phyloP scores from a whole-genome alignment of 176 grass and related monocot genomes.

The Lolium rigidum region DNA sequence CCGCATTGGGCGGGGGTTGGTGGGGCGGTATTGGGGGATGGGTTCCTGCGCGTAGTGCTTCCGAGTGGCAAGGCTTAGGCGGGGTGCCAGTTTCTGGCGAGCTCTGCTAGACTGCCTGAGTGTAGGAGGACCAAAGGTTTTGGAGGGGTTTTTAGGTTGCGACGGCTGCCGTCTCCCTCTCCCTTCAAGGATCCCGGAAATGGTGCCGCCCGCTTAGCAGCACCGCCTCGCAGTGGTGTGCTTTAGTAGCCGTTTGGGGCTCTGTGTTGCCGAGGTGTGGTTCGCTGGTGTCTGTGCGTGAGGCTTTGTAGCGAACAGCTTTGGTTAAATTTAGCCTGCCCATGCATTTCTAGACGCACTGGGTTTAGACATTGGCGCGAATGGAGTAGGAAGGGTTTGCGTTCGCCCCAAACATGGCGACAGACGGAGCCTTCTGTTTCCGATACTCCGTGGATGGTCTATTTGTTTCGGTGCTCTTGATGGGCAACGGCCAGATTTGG shows the following conservation, averaged over 20 bases:
- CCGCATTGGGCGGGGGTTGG: constrained; percentile 43
- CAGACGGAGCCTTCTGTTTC: background rate
- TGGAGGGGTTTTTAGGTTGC: background rate
- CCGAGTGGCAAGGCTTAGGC: background rate
- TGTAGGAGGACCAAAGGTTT: too few relatives aligned
- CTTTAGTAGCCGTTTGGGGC: background rate
- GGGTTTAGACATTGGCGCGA: background rate
- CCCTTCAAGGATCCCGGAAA: background rate
- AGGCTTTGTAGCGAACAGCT: constrained; percentile 15
- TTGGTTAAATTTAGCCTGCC: constrained; percentile 20
- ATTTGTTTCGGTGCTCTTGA: background rate
- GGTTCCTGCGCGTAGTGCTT: background rate
- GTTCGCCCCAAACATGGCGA: background rate
- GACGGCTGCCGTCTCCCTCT: constrained; percentile 4
- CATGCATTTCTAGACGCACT: background rate
- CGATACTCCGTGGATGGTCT: background rate
- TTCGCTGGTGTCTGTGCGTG: too few relatives aligned
- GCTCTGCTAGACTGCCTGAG: background rate
- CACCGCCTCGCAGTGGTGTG: background rate
- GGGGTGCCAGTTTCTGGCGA: background rate
- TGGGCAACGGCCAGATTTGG: background rate
- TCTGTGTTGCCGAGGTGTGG: background rate
- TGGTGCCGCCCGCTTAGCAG: background rate
- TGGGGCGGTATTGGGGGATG: constrained; percentile 38
- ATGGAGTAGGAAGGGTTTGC: background rate